A percentile compares a stretch with the other conserved stretches of the same genome.
Conservation (phyloP, 2,329 filamentous ascomycete species). For the Gyromitra esculenta region DNA sequence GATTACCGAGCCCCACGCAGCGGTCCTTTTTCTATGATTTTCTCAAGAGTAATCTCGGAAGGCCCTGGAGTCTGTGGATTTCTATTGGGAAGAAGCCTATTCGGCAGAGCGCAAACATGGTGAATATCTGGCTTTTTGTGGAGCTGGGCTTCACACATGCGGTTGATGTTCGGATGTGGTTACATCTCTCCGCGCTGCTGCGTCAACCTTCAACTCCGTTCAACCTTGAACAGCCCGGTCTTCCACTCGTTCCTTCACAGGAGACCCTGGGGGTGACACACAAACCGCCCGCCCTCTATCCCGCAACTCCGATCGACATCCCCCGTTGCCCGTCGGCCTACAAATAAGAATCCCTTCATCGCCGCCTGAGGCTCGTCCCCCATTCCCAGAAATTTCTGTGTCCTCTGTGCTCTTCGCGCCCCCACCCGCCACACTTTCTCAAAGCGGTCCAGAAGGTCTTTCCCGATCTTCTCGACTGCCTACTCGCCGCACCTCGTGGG, state of each 20-base stretch:
- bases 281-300: slow-evolving; percentile 38
- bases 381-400: slow-evolving; percentile 33
- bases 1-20: neutral
- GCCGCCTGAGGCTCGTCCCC: slow-evolving; percentile 29
- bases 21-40: neutral
- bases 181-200: slow-evolving; percentile 41
- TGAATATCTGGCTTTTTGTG: slow-evolving; percentile 15
- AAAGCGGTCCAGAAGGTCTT: slow-evolving; percentile 21
- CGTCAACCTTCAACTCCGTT: slow-evolving; percentile 36
- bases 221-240: slow-evolving; percentile 37
- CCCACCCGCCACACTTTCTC: slow-evolving; percentile 14
- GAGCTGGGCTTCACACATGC: slow-evolving; percentile 29
- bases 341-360: slow-evolving; percentile 44
- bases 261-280: slow-evolving; percentile 46
- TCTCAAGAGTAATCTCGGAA: neutral
- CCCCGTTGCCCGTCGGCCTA: slow-evolving; percentile 41
- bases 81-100: slow-evolving; percentile 3
- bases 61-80: neutral
- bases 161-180: slow-evolving; percentile 44
- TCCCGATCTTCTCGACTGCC: slow-evolving; percentile 9
- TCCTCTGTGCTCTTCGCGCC: slow-evolving; percentile 25
- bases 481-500: slow-evolving; percentile 26
- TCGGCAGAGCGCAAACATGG: neutral
- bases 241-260: slow-evolving; percentile 29
- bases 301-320: slow-evolving; percentile 38